Base-by-base conservation (phyloP, 495 filamentous ascomycete genomes). In the Annulohypoxylon nitens region DNA sequence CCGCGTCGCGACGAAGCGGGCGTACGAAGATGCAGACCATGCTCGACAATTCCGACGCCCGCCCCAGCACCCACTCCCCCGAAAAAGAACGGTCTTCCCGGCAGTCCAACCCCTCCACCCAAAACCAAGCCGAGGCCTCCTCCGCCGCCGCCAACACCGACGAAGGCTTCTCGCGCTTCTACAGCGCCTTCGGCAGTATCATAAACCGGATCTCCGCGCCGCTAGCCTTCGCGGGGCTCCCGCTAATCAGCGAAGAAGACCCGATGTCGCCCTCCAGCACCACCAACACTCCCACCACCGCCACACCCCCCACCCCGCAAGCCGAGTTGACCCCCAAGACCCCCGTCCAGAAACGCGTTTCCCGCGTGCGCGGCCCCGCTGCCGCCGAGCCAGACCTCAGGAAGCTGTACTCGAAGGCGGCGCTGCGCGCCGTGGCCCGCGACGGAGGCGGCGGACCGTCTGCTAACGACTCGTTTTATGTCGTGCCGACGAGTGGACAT, bases 181-280 rank as follows among this genome's bases (percentile, higher is more conserved):
- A 97, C 81, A 93, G 87, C 61, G 93, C 92, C 16, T 93, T 98
- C 76, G 94, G 93, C 59, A 90, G 85, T 43, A 86, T 98, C 23
- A 91, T 98, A 74, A 93, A 91, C 58, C 82, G 88, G 57, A 87
- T 99, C 2, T 97, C 95, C 4, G 93, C 94, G 0, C 94, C 94
- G 11, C 84, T 99, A 6, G 95, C 94, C 11, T 98, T 97, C 80
- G 92, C 95, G 11, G 94, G 95, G 2, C 89, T 99, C 3, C 96
- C 97, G 2, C 81, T 99, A 12, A 81, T 84, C 30, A 78, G 83
- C 9, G 88, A 93, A 85, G 7, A 36, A 77, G 39, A 43, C 39
- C 39, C 39, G 9, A 67, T 73, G 4, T 74, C 74, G 9, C 58
- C 55, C 39, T 14, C 70, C 0, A 45, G 11, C 45, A 47, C 69